phyloP scores from a whole-genome alignment of 176 grass and related monocot genomes.

The Bothriochloa decipiens region DNA sequence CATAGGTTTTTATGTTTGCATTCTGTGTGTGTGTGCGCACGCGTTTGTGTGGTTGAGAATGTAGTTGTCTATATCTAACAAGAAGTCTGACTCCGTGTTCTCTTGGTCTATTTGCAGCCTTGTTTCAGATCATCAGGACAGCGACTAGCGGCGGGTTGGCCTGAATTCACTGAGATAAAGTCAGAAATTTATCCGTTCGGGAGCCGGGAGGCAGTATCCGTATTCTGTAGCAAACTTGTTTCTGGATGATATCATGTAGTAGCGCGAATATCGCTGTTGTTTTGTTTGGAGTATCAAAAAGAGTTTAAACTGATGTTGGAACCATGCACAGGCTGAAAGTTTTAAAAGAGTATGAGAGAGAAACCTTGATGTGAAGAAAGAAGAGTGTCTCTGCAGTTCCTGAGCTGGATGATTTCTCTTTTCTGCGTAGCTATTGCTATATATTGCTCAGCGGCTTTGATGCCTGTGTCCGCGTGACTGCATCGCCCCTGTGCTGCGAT shows the following conservation, averaged over 20 bases:
- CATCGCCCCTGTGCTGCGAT: background rate
- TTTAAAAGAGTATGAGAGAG: conserved; percentile 5
- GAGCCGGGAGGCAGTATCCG: conserved; percentile 38
- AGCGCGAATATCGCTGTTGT: background rate
- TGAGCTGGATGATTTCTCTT: background rate
- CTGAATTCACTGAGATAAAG: conserved; percentile 9
- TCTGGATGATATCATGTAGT: conserved; percentile 38
- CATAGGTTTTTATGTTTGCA: background rate
- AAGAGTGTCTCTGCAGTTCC: background rate
- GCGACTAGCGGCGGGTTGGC: conserved; percentile 55
- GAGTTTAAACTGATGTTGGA: conserved; percentile 15
- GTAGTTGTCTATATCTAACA: background rate
- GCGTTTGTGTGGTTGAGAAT: background rate
- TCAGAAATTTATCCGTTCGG: background rate
- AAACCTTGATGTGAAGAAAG: conserved; percentile 20
- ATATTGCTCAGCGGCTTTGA: background rate
- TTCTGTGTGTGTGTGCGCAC: background rate
- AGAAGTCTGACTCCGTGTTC: conserved; percentile 1
- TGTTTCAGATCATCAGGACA: conserved; percentile 70
- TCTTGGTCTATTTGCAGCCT: conserved; percentile 48
- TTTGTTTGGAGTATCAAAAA: conserved; percentile 8
- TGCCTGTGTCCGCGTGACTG: background rate
- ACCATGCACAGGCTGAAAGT: conserved; percentile 28
- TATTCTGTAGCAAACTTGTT: conserved; percentile 35
- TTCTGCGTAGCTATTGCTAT: background rate